These are phyloP conservation scores for Saturnispora halmiae DNA, from an alignment of 805 yeast genomes.

Conservation along the genomic window DNA sequence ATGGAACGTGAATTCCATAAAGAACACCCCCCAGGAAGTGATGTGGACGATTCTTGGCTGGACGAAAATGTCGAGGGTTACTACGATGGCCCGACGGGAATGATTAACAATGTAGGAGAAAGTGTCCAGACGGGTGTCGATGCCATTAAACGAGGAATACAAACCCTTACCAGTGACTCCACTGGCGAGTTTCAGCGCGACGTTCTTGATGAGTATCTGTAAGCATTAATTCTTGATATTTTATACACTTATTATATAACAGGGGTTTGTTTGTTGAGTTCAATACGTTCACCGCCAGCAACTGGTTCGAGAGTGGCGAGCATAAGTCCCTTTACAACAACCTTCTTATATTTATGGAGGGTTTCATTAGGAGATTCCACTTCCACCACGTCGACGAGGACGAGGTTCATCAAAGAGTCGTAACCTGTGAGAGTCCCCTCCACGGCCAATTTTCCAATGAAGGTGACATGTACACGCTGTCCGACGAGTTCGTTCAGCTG, in stretches of 20 bases:
- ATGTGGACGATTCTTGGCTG: constrained; percentile 41
- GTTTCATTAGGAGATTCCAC: constrained; percentile 42
- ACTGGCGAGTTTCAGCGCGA: constrained; percentile 6
- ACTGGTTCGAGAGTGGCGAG: constrained; percentile 65
- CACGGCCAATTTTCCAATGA: constrained; percentile 76
- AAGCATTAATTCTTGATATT: constrained; percentile 1
- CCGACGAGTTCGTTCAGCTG: constrained; percentile 72
- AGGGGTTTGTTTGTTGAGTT: constrained; percentile 23
- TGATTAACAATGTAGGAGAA: constrained; percentile 49
- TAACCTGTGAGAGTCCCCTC: constrained; percentile 75
- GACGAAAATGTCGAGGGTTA: constrained; percentile 33
- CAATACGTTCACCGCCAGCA: constrained; percentile 61
- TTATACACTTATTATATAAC: background rate
- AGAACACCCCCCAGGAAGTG: constrained; percentile 13
- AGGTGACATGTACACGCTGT: constrained; percentile 62
- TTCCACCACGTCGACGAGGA: constrained; percentile 64
- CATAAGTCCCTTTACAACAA: constrained; percentile 80
- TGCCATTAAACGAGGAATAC: constrained; percentile 5
- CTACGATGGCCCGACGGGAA: constrained; percentile 63
- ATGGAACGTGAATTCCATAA: constrained; percentile 29
- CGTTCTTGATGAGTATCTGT: background rate
- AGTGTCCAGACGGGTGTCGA: constrained; percentile 21
- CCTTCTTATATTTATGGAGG: constrained; percentile 47
- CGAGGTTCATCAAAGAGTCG: constrained; percentile 74
- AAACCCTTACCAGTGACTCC: constrained; percentile 1